These are phyloP conservation scores for Marvania coccoides DNA, from an alignment of 139 green algal genomes.

Conservation along the genomic window DNA sequence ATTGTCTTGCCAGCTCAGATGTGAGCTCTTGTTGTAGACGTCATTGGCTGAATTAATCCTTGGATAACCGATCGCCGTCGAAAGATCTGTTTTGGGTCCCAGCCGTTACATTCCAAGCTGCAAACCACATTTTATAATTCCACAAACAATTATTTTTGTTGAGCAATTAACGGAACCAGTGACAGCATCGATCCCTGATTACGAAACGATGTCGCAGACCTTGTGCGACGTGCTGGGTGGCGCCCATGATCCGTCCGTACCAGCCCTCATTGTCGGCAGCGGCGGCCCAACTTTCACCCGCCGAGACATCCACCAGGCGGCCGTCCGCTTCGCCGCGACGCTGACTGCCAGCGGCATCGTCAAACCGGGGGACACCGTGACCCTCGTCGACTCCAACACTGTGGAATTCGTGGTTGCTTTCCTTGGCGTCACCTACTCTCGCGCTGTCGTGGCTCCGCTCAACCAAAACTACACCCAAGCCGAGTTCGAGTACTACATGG, in stretches of 20 bases:
- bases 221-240: slow-evolving; percentile 9
- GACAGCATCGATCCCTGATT: too few species aligned
- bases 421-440: slow-evolving; percentile 44
- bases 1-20: too few species aligned
- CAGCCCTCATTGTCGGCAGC: slow-evolving; percentile 17
- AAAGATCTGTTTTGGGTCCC: too few species aligned
- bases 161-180: too few species aligned
- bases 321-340: slow-evolving; percentile 12
- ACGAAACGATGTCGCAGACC: background rate
- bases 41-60: too few species aligned
- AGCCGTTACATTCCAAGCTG: too few species aligned
- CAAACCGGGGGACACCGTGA: slow-evolving; percentile 47
- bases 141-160: too few species aligned
- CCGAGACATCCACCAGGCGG: slow-evolving; percentile 7
- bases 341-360: slow-evolving; percentile 31
- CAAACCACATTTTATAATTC: too few species aligned
- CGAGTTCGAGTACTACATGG: slow-evolving; percentile 66
- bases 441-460: slow-evolving; percentile 55
- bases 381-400: slow-evolving; percentile 57
- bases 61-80: too few species aligned
- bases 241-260: background rate
- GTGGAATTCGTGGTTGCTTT: slow-evolving; percentile 67
- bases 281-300: slow-evolving; percentile 19
- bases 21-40: too few species aligned
- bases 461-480: slow-evolving; percentile 68